phyloP scores from a whole-genome alignment of 306 rosid species.

The Quercus gilva region DNA sequence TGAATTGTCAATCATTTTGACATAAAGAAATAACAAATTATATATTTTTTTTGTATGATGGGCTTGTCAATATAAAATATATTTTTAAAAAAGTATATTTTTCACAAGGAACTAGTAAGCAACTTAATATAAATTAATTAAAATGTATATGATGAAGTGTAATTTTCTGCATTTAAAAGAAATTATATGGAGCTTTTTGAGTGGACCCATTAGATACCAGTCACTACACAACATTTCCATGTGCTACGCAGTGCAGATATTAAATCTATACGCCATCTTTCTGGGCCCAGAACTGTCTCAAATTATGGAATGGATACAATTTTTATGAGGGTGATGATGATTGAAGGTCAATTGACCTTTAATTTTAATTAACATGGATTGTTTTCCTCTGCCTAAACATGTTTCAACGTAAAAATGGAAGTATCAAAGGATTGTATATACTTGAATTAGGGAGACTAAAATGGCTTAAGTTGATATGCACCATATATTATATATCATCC shows the following conservation, averaged over 20 bases:
- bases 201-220: slow-evolving; percentile 7
- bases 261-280: slow-evolving; percentile 14
- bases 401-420: too few relatives aligned
- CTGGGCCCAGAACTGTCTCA: slow-evolving; percentile 21
- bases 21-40: not conserved
- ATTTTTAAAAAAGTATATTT: too few relatives aligned
- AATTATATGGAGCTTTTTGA: not conserved
- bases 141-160: not conserved
- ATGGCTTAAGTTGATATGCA: too few relatives aligned
- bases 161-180: not conserved
- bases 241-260: slow-evolving; percentile 15
- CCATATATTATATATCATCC: too few relatives aligned
- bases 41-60: too few relatives aligned
- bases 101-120: too few relatives aligned
- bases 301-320: not conserved
- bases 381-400: not conserved
- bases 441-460: too few relatives aligned
- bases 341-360: not conserved
- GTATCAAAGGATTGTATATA: too few relatives aligned
- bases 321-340: not conserved
- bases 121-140: too few relatives aligned
- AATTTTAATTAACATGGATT: not conserved
- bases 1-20: not conserved
- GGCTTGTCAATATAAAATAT: too few relatives aligned
- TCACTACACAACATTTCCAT: not conserved